phyloP scores from a whole-genome alignment of 805 yeast species.

The Metschnikowia picachoensis region DNA sequence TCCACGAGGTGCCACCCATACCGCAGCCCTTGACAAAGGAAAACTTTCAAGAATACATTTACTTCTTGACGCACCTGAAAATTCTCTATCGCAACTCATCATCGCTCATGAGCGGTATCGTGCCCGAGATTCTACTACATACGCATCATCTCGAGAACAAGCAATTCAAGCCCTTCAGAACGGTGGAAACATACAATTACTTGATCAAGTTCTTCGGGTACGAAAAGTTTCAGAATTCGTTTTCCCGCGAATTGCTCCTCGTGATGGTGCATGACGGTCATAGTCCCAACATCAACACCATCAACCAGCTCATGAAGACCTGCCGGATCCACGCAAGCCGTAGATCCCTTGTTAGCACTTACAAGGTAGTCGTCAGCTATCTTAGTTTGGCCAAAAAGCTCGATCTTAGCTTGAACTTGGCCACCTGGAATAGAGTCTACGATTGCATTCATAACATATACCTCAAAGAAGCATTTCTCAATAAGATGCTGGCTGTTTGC shows the following conservation, averaged over 20 bases:
- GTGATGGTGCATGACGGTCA: slow-evolving; percentile 42
- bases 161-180: slow-evolving; percentile 27
- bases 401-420: slow-evolving; percentile 27
- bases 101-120: slow-evolving; percentile 32
- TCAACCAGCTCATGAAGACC: slow-evolving; percentile 33
- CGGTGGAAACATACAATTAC: slow-evolving; percentile 36
- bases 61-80: slow-evolving; percentile 32
- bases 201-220: slow-evolving; percentile 39
- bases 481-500: slow-evolving; percentile 27
- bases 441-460: slow-evolving; percentile 36
- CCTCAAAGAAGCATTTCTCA: slow-evolving; percentile 34
- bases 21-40: slow-evolving; percentile 26
- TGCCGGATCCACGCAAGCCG: slow-evolving; percentile 31
- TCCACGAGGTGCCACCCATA: slow-evolving; percentile 32
- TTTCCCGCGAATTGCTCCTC: slow-evolving; percentile 36
- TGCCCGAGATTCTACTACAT: slow-evolving; percentile 35
- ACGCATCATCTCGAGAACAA: slow-evolving; percentile 35
- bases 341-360: slow-evolving; percentile 31
- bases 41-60: slow-evolving; percentile 33
- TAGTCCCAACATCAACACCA: slow-evolving; percentile 37
- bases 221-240: slow-evolving; percentile 37
- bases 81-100: slow-evolving; percentile 31
- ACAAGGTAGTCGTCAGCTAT: slow-evolving; percentile 28
- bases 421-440: slow-evolving; percentile 36
- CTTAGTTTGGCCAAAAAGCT: slow-evolving; percentile 25